A percentile compares a stretch with the other conserved stretches of the same genome.
These are phyloP conservation scores for Cyclostephanos tholiformis DNA, from an alignment of 108 stramenopile genomes.

Conservation along the genomic window DNA sequence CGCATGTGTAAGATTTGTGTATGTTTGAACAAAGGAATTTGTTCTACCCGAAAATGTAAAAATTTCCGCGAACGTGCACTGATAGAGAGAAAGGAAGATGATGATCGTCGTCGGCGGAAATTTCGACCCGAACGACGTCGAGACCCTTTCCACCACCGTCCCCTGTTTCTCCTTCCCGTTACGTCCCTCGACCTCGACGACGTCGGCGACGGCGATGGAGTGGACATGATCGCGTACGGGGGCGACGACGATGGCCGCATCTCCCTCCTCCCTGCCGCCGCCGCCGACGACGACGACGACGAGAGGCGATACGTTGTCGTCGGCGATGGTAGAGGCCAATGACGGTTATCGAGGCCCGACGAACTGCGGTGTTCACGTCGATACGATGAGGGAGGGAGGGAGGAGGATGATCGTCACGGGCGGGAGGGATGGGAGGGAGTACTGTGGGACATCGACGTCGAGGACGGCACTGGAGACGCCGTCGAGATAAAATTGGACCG, in stretches of 20 bases:
- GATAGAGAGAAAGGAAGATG: too few species aligned
- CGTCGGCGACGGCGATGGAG: neutral
- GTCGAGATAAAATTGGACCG: slow-evolving; percentile 4
- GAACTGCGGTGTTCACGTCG: slow-evolving; percentile 67
- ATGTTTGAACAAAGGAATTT: too few species aligned
- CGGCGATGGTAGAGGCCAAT: slow-evolving; percentile 37
- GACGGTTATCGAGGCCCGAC: slow-evolving; percentile 68
- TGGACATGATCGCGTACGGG: slow-evolving; percentile 65
- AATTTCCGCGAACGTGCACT: too few species aligned
- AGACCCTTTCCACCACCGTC: neutral
- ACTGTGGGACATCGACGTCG: slow-evolving; percentile 61
- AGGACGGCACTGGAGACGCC: neutral
- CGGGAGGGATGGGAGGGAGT: slow-evolving; percentile 63
- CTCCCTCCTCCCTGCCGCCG: slow-evolving; percentile 18
- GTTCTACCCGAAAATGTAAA: too few species aligned
- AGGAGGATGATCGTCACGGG: slow-evolving; percentile 46
- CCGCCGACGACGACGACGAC: neutral
- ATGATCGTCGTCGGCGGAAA: neutral
- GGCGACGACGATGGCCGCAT: slow-evolving; percentile 73
- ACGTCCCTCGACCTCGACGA: slow-evolving; percentile 7
- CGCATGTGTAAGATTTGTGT: too few species aligned
- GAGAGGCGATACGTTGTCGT: too few species aligned
- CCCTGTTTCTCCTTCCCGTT: neutral
- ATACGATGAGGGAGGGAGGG: slow-evolving; percentile 61
- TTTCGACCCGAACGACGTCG: slow-evolving; percentile 10